phyloP scores from a whole-genome alignment of 208 protist genomes.

The Acanthamoeba triangularis region DNA sequence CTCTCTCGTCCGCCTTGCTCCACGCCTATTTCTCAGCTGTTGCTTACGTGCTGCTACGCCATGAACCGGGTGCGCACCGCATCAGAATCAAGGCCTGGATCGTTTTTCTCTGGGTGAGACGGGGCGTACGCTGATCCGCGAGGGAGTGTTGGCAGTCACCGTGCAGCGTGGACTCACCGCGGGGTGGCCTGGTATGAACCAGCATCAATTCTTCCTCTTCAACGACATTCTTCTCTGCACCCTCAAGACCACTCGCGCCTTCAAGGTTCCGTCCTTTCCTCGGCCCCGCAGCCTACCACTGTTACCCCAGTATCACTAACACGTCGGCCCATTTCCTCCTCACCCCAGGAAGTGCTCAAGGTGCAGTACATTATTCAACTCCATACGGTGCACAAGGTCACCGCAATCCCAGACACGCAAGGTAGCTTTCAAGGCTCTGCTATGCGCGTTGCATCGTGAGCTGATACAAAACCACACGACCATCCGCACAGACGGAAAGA shows the following conservation, averaged over 20 bases:
- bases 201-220: conserved; percentile 28
- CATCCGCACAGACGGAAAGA: background rate
- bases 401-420: background rate
- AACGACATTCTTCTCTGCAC: conserved; percentile 14
- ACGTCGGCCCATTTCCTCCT: background rate
- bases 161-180: background rate
- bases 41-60: background rate
- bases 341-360: background rate
- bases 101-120: background rate
- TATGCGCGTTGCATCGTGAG: no score
- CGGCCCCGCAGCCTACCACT: background rate
- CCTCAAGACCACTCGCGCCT: conserved; percentile 24
- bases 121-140: background rate
- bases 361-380: background rate
- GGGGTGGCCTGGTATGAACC: background rate
- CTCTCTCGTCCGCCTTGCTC: background rate
- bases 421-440: background rate
- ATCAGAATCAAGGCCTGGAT: background rate
- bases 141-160: background rate
- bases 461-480: no score
- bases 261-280: background rate
- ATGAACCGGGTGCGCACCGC: background rate
- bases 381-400: background rate
- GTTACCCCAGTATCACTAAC: background rate
- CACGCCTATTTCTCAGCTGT: background rate